phyloP scores from a whole-genome alignment of 495 filamentous ascomycete genomes.

The Neurospora africana region DNA sequence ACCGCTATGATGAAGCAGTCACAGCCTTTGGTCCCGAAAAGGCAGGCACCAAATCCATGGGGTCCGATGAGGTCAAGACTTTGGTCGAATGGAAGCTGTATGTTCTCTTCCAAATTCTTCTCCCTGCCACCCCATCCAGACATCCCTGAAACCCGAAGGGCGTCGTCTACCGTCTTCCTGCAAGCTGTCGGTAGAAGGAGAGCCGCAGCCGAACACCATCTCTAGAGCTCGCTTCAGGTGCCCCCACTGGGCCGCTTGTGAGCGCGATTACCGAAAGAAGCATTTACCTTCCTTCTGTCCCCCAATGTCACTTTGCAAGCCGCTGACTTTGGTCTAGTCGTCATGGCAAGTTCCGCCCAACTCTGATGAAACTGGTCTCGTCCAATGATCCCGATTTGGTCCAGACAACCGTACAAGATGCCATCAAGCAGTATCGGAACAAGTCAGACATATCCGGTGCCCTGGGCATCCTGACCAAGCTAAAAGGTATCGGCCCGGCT shows the following conservation, averaged over 20 bases:
- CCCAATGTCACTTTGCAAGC: conserved; percentile 1
- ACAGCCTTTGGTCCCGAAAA: conserved; percentile 23
- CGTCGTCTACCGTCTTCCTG: not conserved
- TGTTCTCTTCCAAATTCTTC: not conserved
- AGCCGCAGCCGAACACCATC: not conserved
- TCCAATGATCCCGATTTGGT: conserved; percentile 42
- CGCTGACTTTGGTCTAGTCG: conserved; percentile 20
- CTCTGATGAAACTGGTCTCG: conserved; percentile 52
- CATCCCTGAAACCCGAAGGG: not conserved
- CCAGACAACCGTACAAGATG: conserved; percentile 34
- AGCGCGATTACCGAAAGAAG: not conserved
- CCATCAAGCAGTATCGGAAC: conserved; percentile 36
- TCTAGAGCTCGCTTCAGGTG: not conserved
- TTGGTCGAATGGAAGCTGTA: conserved; percentile 77
- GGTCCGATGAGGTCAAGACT: conserved; percentile 32
- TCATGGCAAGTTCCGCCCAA: conserved; percentile 63
- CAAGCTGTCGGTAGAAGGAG: not conserved
- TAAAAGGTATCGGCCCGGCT: conserved; percentile 59
- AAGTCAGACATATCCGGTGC: conserved; percentile 37
- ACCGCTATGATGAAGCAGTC: conserved; percentile 35
- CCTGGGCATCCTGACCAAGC: conserved; percentile 36
- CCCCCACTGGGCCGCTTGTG: not conserved
- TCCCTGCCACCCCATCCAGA: not conserved
- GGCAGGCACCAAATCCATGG: conserved; percentile 20
- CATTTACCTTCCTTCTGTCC: not conserved